Evolutionary conservation across 352 stramenopile genomes (phyloP).

Genomic region (Phytophthora litchii): DNA sequence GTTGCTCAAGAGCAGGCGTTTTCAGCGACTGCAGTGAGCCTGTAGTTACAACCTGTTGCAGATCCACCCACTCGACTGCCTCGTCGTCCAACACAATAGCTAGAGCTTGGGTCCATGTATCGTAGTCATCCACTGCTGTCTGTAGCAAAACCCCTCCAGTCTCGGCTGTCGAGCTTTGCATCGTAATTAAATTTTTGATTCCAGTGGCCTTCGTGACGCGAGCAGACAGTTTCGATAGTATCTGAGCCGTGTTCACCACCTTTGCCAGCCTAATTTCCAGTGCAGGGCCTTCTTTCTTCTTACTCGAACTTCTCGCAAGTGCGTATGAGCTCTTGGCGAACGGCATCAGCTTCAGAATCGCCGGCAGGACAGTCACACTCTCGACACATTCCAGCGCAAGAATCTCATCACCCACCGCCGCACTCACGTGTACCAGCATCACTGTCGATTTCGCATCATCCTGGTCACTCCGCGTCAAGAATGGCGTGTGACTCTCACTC

Average conservation of each 20-base stretch:
- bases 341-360: constrained; percentile 77
- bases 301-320: constrained; percentile 30
- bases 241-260: constrained; percentile 32
- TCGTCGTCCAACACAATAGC: constrained; percentile 59
- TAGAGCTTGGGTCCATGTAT: constrained; percentile 58
- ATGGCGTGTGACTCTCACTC: constrained; percentile 64
- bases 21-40: constrained; percentile 36
- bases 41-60: constrained; percentile 51
- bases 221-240: constrained; percentile 35
- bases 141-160: constrained; percentile 43
- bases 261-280: constrained; percentile 58
- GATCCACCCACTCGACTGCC: constrained; percentile 77
- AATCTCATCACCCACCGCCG: constrained; percentile 45
- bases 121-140: constrained; percentile 57
- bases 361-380: constrained; percentile 56
- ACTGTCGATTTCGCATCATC: constrained; percentile 46
- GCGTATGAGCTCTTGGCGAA: constrained; percentile 65
- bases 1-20: constrained; percentile 47
- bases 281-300: constrained; percentile 37
- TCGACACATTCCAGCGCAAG: constrained; percentile 53
- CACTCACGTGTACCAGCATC: constrained; percentile 64
- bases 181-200: constrained; percentile 56
- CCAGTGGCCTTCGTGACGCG: constrained; percentile 41
- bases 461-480: constrained; percentile 68
- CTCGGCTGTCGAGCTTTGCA: constrained; percentile 25